Evolutionary conservation across 768 basidiomycete genomes (phyloP).

Genomic region (Chalciporus pseudorubinellus): DNA sequence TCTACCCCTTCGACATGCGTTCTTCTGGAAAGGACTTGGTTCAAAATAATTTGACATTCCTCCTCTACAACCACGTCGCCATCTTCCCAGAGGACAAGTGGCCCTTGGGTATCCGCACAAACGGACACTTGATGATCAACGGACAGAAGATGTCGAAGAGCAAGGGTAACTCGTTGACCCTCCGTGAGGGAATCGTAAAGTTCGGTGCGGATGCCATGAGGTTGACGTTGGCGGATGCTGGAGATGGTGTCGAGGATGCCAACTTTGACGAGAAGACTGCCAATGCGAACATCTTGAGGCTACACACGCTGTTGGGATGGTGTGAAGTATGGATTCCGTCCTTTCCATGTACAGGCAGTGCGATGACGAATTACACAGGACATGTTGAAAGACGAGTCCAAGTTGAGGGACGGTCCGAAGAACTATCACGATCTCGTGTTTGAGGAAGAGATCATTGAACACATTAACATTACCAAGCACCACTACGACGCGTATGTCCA

Average conservation of each 20-base stretch:
- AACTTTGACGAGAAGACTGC: constrained; percentile 99
- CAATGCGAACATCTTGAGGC: constrained; percentile 91
- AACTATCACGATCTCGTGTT: constrained; percentile 88
- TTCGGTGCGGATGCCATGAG: constrained; percentile 97
- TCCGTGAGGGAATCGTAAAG: constrained; percentile 85
- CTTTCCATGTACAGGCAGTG: background rate
- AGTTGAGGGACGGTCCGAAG: constrained; percentile 69
- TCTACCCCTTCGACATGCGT: constrained; percentile 97
- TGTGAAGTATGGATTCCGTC: constrained; percentile 65
- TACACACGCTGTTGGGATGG: constrained; percentile 90
- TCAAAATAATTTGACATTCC: constrained; percentile 93
- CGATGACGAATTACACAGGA: constrained; percentile 52
- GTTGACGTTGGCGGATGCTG: constrained; percentile 90
- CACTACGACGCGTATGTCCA: constrained; percentile 76
- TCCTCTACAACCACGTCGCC: constrained; percentile 92
- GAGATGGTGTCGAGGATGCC: constrained; percentile 96
- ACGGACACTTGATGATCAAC: constrained; percentile 96
- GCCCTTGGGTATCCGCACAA: constrained; percentile 90
- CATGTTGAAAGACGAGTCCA: constrained; percentile 66
- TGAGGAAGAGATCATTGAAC: constrained; percentile 84
- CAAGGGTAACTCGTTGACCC: constrained; percentile 91
- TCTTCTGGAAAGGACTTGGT: constrained; percentile 98
- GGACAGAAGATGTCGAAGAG: constrained; percentile 99
- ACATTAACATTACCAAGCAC: constrained; percentile 77
- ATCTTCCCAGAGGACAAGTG: constrained; percentile 85